Percentiles rank a stretch among this genome's conserved stretches.
Evolutionary conservation across 768 basidiomycete genomes (phyloP).

Genomic region (Serendipita indica): DNA sequence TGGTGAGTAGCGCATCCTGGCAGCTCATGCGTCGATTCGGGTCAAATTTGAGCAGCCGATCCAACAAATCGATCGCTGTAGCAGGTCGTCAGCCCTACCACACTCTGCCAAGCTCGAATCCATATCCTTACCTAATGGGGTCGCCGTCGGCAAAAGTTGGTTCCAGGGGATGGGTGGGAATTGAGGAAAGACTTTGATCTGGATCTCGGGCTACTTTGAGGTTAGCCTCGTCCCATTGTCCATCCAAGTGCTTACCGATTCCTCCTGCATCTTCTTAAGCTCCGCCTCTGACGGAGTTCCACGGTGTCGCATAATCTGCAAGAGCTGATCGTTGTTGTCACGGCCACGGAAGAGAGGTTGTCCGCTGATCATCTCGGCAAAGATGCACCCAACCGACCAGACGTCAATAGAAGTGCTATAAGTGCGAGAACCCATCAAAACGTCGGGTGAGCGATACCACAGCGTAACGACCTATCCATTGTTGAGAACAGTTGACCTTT

Average conservation of each 20-base stretch:
- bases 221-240: too few relatives aligned
- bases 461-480: constrained; percentile 73
- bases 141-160: constrained; percentile 73
- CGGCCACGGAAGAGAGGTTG: constrained; percentile 92
- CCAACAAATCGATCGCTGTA: constrained; percentile 78
- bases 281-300: constrained; percentile 87
- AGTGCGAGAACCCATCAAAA: constrained; percentile 88
- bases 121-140: constrained; percentile 47
- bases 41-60: constrained; percentile 90
- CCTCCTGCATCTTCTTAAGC: constrained; percentile 73
- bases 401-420: constrained; percentile 98
- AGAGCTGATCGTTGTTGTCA: constrained; percentile 94
- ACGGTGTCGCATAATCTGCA: constrained; percentile 93
- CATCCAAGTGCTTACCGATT: constrained; percentile 47
- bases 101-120: not conserved
- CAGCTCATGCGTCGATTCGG: constrained; percentile 85
- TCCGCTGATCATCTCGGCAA: constrained; percentile 98
- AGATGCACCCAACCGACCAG: constrained; percentile 98
- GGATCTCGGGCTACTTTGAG: constrained; percentile 66
- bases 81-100: constrained; percentile 3
- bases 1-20: constrained; percentile 83
- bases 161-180: constrained; percentile 73
- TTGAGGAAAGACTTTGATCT: constrained; percentile 69
- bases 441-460: constrained; percentile 98
- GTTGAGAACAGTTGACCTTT: not conserved